Base-by-base conservation (phyloP, 1,284 basidiomycete genomes). In the Xanthoconium separans region DNA sequence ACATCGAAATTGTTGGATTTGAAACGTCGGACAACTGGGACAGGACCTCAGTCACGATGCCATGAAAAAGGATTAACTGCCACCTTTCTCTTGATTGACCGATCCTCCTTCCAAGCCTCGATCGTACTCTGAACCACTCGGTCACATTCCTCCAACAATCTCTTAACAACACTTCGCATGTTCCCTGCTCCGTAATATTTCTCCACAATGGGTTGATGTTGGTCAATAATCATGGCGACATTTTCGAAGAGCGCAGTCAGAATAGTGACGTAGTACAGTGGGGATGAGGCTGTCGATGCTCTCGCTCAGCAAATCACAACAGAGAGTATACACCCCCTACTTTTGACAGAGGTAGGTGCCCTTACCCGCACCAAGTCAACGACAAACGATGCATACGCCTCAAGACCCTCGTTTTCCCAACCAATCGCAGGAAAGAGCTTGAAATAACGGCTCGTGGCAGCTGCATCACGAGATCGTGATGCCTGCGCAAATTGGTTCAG, bases 201-300 rank as follows among this genome's bases (percentile, higher is more conserved):
- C 70, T 98, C 95, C 1, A 99, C 96, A 2, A 99, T 85, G 1
- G 95, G 92, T 65, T 97, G 95, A 69, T 99, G 97, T 67, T 98
- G 95, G 65, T 96, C 95, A 40, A 99, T 88, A 57, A 99, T 94
- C 75, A 93, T 85, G 1, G 96, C 97, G 42, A 99, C 89, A 51
- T 90, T 91, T 73, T 99, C 97, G 61, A 98, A 95, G 1, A 99
- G 79, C 2, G 89, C 87, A 1, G 95, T 98, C 49, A 98, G 74
- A 5, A 86, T 80, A 4, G 91, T 86, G 57, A 95, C 85, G 69
- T 93, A 96, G 73, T 95, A 95, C 22, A 93, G 73, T 1, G 94
- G 89, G 1, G 93, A 95, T 12, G 92, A 93, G 1, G 89, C 92
- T 95, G 69, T 24, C 22, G 22, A 48, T 42, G 43, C 55, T 56